Evolutionary conservation across 2,329 filamentous ascomycete species (phyloP), one percentile per base, ranked within the genome.

Genomic region (Fusarium citri): DNA sequence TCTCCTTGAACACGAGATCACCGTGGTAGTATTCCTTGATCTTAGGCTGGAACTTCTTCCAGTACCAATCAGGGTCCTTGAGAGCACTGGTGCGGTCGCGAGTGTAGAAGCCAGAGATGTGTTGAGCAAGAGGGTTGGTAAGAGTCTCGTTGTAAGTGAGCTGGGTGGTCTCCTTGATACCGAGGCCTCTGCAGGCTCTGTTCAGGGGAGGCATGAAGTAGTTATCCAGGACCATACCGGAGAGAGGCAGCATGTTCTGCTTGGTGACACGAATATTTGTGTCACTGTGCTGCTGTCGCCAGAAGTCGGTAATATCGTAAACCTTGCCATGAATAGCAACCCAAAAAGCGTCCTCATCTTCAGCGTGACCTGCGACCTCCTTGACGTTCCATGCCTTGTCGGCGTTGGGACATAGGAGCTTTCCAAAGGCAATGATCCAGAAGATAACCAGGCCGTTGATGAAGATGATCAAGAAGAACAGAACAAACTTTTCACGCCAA

Each of bases 241-340:
- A 93, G 69, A 97, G 90, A 3, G 89, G 89, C 68, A 88, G 76
- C 96, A 99, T 98, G 58, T 84, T 80, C 3, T 85, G 82, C 6
- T 82, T 83, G 2, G 85, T 86, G 0, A 89, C 91, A 61, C 90
- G 84, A 54, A 87, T 88, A 49, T 79, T 80, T 1, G 74, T 89
- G 76, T 97, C 94, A 77, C 93, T 95, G 82, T 99, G 96, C 60
- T 97, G 88, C 23, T 87, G 81, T 76, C 87, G 93, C 89, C 91
- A 98, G 79, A 97, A 99, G 59, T 94, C 92, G 55, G 90, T 88
- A 46, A 99, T 89, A 75, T 99, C 96, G 81, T 98, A 99, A 31
- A 98, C 95, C 43, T 89, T 89, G 67, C 96, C 96, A 60, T 91
- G 91, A 71, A 97, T 90, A 74, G 92, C 94, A 74, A 98, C 95